Evolutionary conservation across 257 asterid species (phyloP).

Genomic region (Verbascum thapsus): DNA sequence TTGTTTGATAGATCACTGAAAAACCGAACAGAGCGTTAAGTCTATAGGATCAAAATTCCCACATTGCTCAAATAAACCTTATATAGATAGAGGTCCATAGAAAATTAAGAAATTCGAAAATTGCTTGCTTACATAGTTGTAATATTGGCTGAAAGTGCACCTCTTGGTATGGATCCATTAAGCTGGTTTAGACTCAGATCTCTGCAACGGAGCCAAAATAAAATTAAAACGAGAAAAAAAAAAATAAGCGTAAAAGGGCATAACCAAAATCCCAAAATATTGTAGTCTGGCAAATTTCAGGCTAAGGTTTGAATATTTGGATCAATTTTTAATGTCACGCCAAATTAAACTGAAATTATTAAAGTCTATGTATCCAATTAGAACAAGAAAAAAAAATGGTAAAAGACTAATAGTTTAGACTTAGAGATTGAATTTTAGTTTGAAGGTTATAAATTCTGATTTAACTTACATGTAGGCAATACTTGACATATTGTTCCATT

Average conservation of each 20-base stretch:
- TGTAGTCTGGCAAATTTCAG: no score
- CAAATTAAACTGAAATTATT: no score
- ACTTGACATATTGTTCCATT: constrained; percentile 62
- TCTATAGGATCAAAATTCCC: constrained; percentile 17
- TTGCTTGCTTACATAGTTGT: constrained; percentile 77
- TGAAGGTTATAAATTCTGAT: no score
- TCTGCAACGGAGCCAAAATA: no score
- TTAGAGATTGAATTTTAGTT: not conserved
- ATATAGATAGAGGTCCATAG: not conserved
- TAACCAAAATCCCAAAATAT: no score
- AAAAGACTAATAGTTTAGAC: not conserved
- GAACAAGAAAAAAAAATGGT: no score
- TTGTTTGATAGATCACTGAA: constrained; percentile 82
- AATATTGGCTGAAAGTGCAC: constrained; percentile 58
- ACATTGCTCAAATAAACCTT: no score
- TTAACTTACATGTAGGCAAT: constrained; percentile 77
- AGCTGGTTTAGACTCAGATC: constrained; percentile 85
- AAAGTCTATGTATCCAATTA: no score
- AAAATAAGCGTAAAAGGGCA: no score
- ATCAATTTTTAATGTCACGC: no score
- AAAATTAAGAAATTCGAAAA: constrained; percentile 17
- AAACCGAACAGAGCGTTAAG: constrained; percentile 11
- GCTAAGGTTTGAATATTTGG: no score
- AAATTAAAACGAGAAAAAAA: no score
- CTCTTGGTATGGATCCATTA: constrained; percentile 68